Evolutionary conservation across 257 asterid species (phyloP).

Genomic region (Gentiana straminea): DNA sequence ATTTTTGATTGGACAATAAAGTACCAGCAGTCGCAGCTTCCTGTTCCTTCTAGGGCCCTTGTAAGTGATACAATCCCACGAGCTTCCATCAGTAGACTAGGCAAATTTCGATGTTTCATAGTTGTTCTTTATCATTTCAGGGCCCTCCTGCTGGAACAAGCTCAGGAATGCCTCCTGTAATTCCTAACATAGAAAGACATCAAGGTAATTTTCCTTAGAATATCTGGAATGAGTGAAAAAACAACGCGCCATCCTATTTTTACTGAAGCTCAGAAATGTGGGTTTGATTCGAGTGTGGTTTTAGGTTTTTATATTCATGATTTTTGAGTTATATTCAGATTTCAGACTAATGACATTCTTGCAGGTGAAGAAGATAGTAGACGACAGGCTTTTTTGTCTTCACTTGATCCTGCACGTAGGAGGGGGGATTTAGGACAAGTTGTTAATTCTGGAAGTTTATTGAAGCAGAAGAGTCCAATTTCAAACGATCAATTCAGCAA

Average conservation of each 20-base stretch:
- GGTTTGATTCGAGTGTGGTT: no score
- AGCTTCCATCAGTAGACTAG: background rate
- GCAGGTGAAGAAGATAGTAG: slow-evolving; percentile 75
- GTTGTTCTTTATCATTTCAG: slow-evolving; percentile 18
- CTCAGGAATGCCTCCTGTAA: slow-evolving; percentile 79
- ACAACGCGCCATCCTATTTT: background rate
- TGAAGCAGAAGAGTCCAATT: slow-evolving; percentile 69
- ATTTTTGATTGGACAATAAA: slow-evolving; percentile 99
- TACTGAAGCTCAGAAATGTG: background rate
- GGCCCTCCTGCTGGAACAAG: slow-evolving; percentile 73
- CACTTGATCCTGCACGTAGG: slow-evolving; percentile 63
- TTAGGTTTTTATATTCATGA: background rate
- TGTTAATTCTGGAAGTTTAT: slow-evolving; percentile 36
- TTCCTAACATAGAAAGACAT: slow-evolving; percentile 58
- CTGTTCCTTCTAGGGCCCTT: slow-evolving; percentile 60
- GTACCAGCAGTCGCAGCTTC: slow-evolving; percentile 90
- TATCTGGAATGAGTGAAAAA: background rate
- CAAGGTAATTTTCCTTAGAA: slow-evolving; percentile 34
- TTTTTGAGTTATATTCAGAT: background rate
- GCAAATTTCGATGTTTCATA: slow-evolving; percentile 1
- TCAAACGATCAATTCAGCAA: slow-evolving; percentile 64
- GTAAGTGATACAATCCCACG: slow-evolving; percentile 30
- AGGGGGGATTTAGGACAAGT: slow-evolving; percentile 60
- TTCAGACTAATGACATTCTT: slow-evolving; percentile 3
- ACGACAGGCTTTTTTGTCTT: slow-evolving; percentile 45